Percentiles rank a stretch among this genome's conserved stretches.
Conservation (phyloP, 75 land plant species). For the Cryptomeria japonica region DNA sequence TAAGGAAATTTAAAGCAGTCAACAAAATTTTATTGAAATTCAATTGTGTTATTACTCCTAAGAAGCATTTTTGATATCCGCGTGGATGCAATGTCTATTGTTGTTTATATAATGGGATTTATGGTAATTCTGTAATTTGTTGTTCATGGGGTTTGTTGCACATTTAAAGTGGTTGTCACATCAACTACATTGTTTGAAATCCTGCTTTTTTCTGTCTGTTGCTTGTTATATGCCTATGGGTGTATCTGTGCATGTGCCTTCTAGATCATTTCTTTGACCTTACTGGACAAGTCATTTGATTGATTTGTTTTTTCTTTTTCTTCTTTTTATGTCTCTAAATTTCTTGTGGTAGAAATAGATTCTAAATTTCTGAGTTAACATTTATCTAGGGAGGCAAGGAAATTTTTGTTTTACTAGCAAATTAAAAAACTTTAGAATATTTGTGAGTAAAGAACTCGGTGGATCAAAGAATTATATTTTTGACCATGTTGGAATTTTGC, state of each 20-base stretch:
- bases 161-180: not conserved
- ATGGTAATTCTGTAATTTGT: not conserved
- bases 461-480: not conserved
- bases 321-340: not conserved
- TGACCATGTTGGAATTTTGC: slow-evolving; percentile 9
- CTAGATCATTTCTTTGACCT: not conserved
- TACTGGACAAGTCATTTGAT: not conserved
- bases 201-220: not conserved
- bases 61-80: not conserved
- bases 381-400: not conserved
- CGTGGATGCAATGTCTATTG: not conserved
- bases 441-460: not conserved
- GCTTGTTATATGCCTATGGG: not conserved
- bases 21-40: not conserved
- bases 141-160: not conserved
- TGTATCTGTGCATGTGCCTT: not conserved
- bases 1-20: not conserved
- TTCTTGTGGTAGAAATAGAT: not conserved
- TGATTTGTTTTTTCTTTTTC: not conserved
- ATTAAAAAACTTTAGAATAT: not conserved
- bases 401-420: not conserved
- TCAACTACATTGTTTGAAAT: not conserved
- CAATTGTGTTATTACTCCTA: not conserved
- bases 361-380: not conserved
- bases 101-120: not conserved